Conservation (phyloP, 1,284 basidiomycete species). For the Singerocomus rubriflavus region DNA sequence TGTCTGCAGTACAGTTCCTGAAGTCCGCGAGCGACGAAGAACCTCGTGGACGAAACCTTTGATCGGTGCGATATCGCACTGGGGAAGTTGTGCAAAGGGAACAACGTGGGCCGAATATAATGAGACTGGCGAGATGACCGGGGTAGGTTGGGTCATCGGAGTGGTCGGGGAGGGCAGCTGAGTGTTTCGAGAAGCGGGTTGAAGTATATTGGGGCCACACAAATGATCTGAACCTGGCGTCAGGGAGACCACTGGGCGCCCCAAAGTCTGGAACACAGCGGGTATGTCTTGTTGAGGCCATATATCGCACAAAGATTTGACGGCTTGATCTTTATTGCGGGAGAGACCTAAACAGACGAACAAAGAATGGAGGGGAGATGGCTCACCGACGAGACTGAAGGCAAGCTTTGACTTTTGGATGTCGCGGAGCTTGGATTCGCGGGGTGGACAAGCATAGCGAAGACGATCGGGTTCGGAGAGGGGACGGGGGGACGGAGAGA, state of each 20-base stretch:
- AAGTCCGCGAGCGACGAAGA: slow-evolving; percentile 70
- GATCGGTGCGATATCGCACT: slow-evolving; percentile 50
- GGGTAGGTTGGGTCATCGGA: slow-evolving; percentile 38
- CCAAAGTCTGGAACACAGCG: slow-evolving; percentile 49
- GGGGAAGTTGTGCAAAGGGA: slow-evolving; percentile 18
- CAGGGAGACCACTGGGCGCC: slow-evolving; percentile 31
- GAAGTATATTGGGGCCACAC: slow-evolving; percentile 16
- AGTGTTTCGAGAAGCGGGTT: slow-evolving; percentile 30
- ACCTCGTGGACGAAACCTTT: slow-evolving; percentile 76
- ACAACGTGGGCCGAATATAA: slow-evolving; percentile 20
- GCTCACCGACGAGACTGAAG: slow-evolving; percentile 64
- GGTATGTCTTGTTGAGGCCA: slow-evolving; percentile 75
- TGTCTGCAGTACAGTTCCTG: slow-evolving; percentile 71
- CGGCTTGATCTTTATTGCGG: slow-evolving; percentile 60
- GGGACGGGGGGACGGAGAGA: slow-evolving; percentile 38
- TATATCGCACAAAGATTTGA: slow-evolving; percentile 69
- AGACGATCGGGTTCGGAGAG: slow-evolving; percentile 39
- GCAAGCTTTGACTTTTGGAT: slow-evolving; percentile 61
- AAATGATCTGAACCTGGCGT: slow-evolving; percentile 18
- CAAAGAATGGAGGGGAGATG: slow-evolving; percentile 6
- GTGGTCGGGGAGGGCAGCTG: slow-evolving; percentile 51
- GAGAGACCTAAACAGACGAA: slow-evolving; percentile 19
- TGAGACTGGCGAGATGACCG: slow-evolving; percentile 26
- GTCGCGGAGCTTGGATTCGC: slow-evolving; percentile 44
- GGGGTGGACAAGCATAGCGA: slow-evolving; percentile 30